Conservation (phyloP, 441 rosid species). For the Heliophila coronopifolia region DNA sequence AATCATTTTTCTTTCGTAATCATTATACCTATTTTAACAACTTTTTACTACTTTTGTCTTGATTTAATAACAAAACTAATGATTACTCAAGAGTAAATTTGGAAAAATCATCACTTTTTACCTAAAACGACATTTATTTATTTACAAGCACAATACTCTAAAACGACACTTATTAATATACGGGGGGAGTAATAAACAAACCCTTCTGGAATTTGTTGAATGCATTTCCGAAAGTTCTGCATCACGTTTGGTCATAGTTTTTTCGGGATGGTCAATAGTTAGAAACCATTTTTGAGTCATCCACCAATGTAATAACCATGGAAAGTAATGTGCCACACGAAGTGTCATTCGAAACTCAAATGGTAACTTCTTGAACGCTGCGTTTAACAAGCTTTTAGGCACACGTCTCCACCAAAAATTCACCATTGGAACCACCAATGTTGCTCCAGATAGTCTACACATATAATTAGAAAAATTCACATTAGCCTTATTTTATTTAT, state of each 20-base stretch:
- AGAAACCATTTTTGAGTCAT: conserved; percentile 70
- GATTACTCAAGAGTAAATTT: too few species aligned
- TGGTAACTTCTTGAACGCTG: conserved; percentile 39
- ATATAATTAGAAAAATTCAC: neutral
- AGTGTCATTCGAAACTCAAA: conserved; percentile 38
- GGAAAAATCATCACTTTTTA: too few species aligned
- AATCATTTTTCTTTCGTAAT: too few species aligned
- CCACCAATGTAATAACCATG: conserved; percentile 85
- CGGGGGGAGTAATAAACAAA: too few species aligned
- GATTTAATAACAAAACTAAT: too few species aligned
- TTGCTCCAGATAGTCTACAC: conserved; percentile 52
- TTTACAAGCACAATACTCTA: too few species aligned
- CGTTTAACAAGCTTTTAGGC: conserved; percentile 39
- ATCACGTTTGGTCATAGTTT: conserved; percentile 31
- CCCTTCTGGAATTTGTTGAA: too few species aligned
- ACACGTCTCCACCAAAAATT: conserved; percentile 77
- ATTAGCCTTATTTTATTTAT: too few species aligned
- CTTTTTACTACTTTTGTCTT: too few species aligned
- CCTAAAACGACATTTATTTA: too few species aligned
- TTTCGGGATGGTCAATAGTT: conserved; percentile 40
- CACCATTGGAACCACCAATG: conserved; percentile 68
- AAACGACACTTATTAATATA: too few species aligned
- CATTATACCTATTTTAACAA: too few species aligned
- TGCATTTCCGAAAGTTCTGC: conserved; percentile 23
- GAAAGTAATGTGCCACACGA: conserved; percentile 53